These are phyloP conservation scores for Lagenaria siceraria DNA, from an alignment of 306 rosid genomes.

Conservation along the genomic window DNA sequence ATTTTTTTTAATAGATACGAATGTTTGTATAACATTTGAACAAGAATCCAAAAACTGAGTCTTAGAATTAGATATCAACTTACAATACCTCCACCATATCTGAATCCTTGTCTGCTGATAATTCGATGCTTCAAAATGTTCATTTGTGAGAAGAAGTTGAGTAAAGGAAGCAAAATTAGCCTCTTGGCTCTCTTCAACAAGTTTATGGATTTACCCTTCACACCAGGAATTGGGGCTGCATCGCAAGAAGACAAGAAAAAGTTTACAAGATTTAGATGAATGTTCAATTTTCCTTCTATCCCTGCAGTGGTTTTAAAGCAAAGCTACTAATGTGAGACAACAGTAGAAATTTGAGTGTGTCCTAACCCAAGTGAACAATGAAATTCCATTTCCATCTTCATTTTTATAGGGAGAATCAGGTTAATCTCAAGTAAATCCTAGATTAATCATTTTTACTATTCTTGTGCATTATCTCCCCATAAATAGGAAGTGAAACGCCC, in stretches of 20 bases:
- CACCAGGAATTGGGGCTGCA: not conserved
- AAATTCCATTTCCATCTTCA: not conserved
- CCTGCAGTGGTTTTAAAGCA: not conserved
- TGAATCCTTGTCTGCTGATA: constrained; percentile 11
- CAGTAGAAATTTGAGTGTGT: not conserved
- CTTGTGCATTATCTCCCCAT: too few relatives aligned
- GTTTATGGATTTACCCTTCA: not conserved
- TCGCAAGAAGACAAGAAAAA: not conserved
- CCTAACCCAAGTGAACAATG: not conserved
- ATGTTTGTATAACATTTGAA: not conserved
- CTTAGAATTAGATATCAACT: not conserved
- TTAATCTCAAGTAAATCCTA: too few relatives aligned
- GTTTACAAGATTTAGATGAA: not conserved
- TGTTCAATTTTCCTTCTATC: not conserved
- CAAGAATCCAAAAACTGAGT: not conserved
- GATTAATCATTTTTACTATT: too few relatives aligned
- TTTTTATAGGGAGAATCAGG: too few relatives aligned
- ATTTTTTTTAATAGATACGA: not conserved
- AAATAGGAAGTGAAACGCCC: too few relatives aligned
- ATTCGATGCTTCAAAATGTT: constrained; percentile 27
- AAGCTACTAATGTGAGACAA: not conserved
- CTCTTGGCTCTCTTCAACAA: not conserved
- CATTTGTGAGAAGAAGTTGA: constrained; percentile 21
- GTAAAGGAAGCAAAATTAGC: not conserved
- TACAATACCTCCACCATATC: constrained; percentile 37